phyloP scores from a whole-genome alignment of 305 asterid species.

The Withania somnifera region DNA sequence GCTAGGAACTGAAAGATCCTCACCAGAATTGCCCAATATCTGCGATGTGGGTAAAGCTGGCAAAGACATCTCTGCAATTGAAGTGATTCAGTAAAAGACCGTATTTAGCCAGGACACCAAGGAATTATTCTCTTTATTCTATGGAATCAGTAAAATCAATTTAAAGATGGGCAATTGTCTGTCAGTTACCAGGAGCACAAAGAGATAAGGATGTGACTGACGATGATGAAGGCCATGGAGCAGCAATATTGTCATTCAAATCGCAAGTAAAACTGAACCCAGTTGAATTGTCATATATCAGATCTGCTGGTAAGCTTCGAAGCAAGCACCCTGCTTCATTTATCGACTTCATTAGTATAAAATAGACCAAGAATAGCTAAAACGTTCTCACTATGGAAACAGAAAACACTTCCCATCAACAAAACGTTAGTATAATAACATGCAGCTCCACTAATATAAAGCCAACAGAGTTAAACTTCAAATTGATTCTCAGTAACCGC shows the following conservation, averaged over 20 bases:
- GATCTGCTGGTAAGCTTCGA: slow-evolving; percentile 72
- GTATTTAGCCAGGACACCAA: neutral
- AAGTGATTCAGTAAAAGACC: neutral
- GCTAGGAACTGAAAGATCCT: slow-evolving; percentile 12
- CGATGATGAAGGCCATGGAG: slow-evolving; percentile 95
- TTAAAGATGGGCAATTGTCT: neutral
- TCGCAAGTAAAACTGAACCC: slow-evolving; percentile 94
- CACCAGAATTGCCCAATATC: slow-evolving; percentile 46
- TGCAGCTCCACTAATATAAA: neutral
- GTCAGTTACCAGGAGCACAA: slow-evolving; percentile 84
- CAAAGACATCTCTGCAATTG: slow-evolving; percentile 84
- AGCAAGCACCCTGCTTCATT: slow-evolving; percentile 70
- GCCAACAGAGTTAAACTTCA: neutral
- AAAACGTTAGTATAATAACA: neutral
- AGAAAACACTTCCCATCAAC: neutral
- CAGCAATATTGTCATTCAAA: slow-evolving; percentile 79
- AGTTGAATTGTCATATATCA: slow-evolving; percentile 68
- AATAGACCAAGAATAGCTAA: neutral
- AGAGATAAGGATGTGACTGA: slow-evolving; percentile 73
- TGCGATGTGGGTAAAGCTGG: slow-evolving; percentile 86
- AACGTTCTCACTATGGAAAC: neutral
- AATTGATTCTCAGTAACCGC: neutral
- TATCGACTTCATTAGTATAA: slow-evolving; percentile 2
- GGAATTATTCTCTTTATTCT: neutral
- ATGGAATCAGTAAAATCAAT: neutral